Evolutionary conservation across 2,329 filamentous ascomycete species (phyloP), one percentile per base, ranked within the genome.

Genomic region (Fusarium chaquense): DNA sequence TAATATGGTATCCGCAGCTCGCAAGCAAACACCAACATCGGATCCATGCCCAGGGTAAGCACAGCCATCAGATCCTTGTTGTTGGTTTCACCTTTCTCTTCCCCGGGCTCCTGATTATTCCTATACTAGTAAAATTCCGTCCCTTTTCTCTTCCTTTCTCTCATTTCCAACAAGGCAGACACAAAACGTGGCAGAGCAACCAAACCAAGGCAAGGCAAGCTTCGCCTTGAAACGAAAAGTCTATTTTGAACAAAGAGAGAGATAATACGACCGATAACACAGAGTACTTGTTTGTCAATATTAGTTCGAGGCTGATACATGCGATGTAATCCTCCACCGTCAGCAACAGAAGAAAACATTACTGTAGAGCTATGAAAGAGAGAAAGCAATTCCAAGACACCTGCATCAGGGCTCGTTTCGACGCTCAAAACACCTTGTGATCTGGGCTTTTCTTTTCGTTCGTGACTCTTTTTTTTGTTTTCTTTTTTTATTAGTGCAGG

Each of bases 21-120:
- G 49, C 47, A 66, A 51, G 52, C 58, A 53, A 32, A 41, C 63
- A 44, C 63, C 52, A 49, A 51, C 62, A 56, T 56, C 50, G 62
- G 53, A 56, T 58, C 62, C 67, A 59, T 69, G 67, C 49, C 45
- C 43, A 15, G 53, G 26, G 26, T 24, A 59, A 57, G 62, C 65
- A 54, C 60, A 41, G 36, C 32, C 49, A 52, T 45, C n/a, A 35
- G 41, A 70, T 47, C 62, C 67, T 38, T 52, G 58, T 63, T 43
- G 30, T 68, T 59, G 28, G 67, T 70, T 70, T 70, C 67, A 70
- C 40, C 38, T 49, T 52, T 41, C 24, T 57, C 49, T 68, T 65
- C 45, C 51, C 51, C 24, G 49, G 35, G 49, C 49, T 52, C n/a
- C 35, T 41, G 22, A 22, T 52, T 13, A 52, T 28, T 41, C 35